Base-by-base conservation (phyloP, 2,329 filamentous ascomycete species). In the Hymenoscyphus linearis region DNA sequence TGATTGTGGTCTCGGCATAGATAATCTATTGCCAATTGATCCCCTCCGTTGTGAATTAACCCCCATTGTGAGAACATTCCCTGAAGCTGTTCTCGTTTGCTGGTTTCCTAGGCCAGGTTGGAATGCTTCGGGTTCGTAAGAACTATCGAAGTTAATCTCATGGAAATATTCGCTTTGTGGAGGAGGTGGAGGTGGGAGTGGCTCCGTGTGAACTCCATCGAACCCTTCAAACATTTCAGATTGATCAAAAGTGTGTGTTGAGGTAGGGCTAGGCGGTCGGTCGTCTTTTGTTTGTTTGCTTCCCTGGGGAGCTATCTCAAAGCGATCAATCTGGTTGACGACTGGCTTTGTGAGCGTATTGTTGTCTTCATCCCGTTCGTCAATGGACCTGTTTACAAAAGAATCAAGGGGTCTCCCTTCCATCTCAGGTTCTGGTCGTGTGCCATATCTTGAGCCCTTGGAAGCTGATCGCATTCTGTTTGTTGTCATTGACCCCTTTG, bases 171-270 rank as follows among this genome's bases (percentile, higher is more conserved):
- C 57, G n/a, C 52, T 18, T n/a, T 44, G 57, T 52, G 57, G 56
- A 18, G 27, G 40, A 14, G 27, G 40, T 22, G 57, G 57, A 14
- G 25, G 36, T 50, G 25, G 36, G 16, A 31, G 25, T 37, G 63
- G 61, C 37, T 69, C 60, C 72, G 86, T 91, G 71, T 93, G 89
- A 14, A 88, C 87, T 40, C 90, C 90, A 71, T 95, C 90, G 70
- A 95, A 95, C 72, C 93, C 89, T 50, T 85, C 82, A 77, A 93
- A 95, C 2, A 89, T 83, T 64, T 85, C 78, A 18, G 84, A 84
- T 71, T 89, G 85, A 35, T 88, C 85, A 61, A 80, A 86, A 2
- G 88, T 89, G 47, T 66, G 67, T 34, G 66, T 66, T 22, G 71
- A 72, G 9, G 67, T 63, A 47, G 68, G 64, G 12, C 69, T 71